Percentiles rank a stretch among this genome's conserved stretches.
Evolutionary conservation across 2,329 filamentous ascomycete species (phyloP).

Genomic region (Sporothrix mexicana): DNA sequence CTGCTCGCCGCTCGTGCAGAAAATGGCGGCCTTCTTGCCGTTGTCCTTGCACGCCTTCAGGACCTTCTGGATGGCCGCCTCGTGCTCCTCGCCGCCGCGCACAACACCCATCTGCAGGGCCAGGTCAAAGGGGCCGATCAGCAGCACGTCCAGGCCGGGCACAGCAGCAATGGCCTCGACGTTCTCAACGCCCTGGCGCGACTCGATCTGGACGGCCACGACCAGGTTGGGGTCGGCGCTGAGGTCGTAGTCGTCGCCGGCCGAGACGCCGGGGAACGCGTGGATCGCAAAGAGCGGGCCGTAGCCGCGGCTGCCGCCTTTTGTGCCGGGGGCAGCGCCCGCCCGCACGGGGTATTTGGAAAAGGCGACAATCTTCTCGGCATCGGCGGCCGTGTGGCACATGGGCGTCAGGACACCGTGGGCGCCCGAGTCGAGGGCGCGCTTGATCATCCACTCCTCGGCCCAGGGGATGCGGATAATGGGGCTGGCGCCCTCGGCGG

Average conservation of each 20-base stretch:
- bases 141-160: slow-evolving; percentile 49
- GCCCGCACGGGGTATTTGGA: slow-evolving; percentile 38
- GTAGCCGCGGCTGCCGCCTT: slow-evolving; percentile 39
- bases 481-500: slow-evolving; percentile 48
- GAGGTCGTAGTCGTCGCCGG: slow-evolving; percentile 44
- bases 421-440: slow-evolving; percentile 64
- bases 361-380: slow-evolving; percentile 38
- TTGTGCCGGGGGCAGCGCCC: neutral
- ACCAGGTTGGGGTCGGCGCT: slow-evolving; percentile 44
- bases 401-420: slow-evolving; percentile 62
- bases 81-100: slow-evolving; percentile 45
- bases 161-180: slow-evolving; percentile 52
- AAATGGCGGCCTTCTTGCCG: slow-evolving; percentile 50
- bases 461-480: slow-evolving; percentile 59
- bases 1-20: slow-evolving; percentile 48
- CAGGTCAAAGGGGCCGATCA: slow-evolving; percentile 47
- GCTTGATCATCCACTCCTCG: slow-evolving; percentile 67
- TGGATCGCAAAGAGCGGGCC: slow-evolving; percentile 46
- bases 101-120: slow-evolving; percentile 47
- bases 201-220: slow-evolving; percentile 51
- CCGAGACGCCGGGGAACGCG: slow-evolving; percentile 40
- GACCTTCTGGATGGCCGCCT: slow-evolving; percentile 48
- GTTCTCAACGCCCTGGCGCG: slow-evolving; percentile 48
- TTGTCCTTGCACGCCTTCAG: slow-evolving; percentile 44
- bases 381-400: slow-evolving; percentile 40